Base-by-base conservation (phyloP, 2,329 filamentous ascomycete genomes). In the Tolypocladium endophyticum region DNA sequence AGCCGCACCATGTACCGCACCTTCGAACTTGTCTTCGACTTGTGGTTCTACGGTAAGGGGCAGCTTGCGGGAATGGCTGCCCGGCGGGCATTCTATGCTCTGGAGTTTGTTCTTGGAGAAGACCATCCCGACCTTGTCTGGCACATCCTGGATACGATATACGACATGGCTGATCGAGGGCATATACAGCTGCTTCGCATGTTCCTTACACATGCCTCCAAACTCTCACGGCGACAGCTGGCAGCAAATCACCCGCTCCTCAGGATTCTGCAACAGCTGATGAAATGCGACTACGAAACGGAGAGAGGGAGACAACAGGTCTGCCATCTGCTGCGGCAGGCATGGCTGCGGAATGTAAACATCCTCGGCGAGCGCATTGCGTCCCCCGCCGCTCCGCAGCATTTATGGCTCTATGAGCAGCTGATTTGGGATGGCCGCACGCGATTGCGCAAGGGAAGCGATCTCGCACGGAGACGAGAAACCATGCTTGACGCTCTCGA, bases 1-100 rank as follows among this genome's bases (percentile, higher is more conserved):
- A 74, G 72, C 56, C 72, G 72, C 38, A 74, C 72, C 55, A 74
- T 74, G 72, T 74, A 74, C 58, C 70, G 72, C 57, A 74, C 71
- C 1, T 74, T 74, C 58, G 72, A 74, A 60, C 65, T 74, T 20
- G 71, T 71, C 28, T 74, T 73, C 55, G 72, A 73, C 59, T 64
- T 74, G 14, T 74, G 71, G 71, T 68, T 64, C 30, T 66, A 70
- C n/a, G 72, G 72, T 3, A 70, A 69, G 55, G 72, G 72, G 6
- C 66, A 70, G 35, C 62, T 74, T 6, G 72, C 72, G 11, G 72
- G 72, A 16, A 69, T 73, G 67, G 72, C 72, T 30, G 72, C 72
- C 18, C 65, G 71, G 16, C 70, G 67, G 57, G 72, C 69, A 1
- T 74, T 74, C 56, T 73, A 68, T 55, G 68, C 69, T 28, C 67